Conservation (phyloP, 2,329 filamentous ascomycete species). For the Fusarium brevicatenulatum region DNA sequence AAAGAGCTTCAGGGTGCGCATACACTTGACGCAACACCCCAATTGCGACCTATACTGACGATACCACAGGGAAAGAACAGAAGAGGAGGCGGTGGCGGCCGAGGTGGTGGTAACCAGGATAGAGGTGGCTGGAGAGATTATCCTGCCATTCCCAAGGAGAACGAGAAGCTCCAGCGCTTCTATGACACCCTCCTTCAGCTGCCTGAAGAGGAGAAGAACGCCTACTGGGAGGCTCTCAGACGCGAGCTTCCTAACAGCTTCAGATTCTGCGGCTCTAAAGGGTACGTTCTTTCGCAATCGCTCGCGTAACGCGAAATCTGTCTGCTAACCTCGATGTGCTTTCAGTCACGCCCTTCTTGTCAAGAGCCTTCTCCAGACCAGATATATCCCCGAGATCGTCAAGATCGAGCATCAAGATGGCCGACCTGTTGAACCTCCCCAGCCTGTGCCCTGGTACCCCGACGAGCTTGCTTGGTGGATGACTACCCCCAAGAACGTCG, state of each 20-base stretch:
- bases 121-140: constrained; percentile 50
- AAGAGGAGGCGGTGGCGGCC: constrained; percentile 51
- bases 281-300: constrained; percentile 59
- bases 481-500: constrained; percentile 96
- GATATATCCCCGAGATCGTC: constrained; percentile 91
- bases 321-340: constrained; percentile 26
- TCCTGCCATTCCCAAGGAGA: constrained; percentile 72
- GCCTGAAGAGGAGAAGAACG: constrained; percentile 78
- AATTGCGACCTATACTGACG: constrained; percentile 36
- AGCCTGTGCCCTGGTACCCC: constrained; percentile 89
- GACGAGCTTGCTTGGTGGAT: constrained; percentile 96
- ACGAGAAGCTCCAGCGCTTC: constrained; percentile 86
- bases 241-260: constrained; percentile 96
- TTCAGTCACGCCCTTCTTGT: constrained; percentile 88
- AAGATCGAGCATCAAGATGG: constrained; percentile 86
- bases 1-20: constrained; percentile 50
- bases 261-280: constrained; percentile 94
- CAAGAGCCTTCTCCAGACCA: constrained; percentile 84
- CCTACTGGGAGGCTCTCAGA: constrained; percentile 86
- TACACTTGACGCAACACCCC: background rate
- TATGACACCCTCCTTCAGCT: constrained; percentile 84
- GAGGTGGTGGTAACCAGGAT: constrained; percentile 41
- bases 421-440: constrained; percentile 81
- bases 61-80: constrained; percentile 49
- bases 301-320: constrained; percentile 6